A percentile compares a stretch with the other conserved stretches of the same genome.
Evolutionary conservation across 148 eudicot species (phyloP).

Genomic region (Vaccinium macrocarpon): DNA sequence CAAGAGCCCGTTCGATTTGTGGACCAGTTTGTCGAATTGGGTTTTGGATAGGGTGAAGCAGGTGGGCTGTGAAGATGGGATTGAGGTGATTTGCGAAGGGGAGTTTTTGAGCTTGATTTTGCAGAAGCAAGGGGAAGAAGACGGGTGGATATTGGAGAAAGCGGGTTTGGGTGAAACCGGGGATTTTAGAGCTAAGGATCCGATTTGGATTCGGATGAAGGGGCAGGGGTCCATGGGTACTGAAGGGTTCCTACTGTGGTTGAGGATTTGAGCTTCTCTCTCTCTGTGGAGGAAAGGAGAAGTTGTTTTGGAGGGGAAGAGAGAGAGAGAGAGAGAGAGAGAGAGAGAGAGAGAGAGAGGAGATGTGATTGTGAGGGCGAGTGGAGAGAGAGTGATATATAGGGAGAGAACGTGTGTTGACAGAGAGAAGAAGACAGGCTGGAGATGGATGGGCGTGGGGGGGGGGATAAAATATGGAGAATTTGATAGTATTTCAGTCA

Average conservation of each 20-base stretch:
- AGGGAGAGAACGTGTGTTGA: not conserved
- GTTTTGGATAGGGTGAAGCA: constrained; percentile 51
- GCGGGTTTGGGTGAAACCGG: constrained; percentile 18
- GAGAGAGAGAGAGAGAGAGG: not conserved
- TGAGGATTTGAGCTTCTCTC: not conserved
- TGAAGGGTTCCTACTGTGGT: not conserved
- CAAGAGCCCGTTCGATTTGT: constrained; percentile 12
- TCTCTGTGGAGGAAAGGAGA: not conserved
- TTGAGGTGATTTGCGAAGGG: constrained; percentile 39
- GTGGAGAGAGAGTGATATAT: not conserved
- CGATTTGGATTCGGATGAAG: constrained; percentile 56
- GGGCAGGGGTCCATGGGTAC: constrained; percentile 69
- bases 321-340: not conserved
- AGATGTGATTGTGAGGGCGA: not conserved
- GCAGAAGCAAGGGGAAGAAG: constrained; percentile 32
- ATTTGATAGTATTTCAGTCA: not conserved
- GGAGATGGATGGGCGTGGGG: not conserved
- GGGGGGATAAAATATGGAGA: not conserved
- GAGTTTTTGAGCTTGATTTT: constrained; percentile 52
- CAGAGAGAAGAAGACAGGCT: not conserved
- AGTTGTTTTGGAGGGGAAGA: not conserved
- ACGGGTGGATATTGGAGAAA: constrained; percentile 3
- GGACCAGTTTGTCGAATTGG: constrained; percentile 40
- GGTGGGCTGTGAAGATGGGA: constrained; percentile 32
- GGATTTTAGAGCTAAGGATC: constrained; percentile 44